Evolutionary conservation across 305 asterid genomes (phyloP).

Genomic region (Vinca major): DNA sequence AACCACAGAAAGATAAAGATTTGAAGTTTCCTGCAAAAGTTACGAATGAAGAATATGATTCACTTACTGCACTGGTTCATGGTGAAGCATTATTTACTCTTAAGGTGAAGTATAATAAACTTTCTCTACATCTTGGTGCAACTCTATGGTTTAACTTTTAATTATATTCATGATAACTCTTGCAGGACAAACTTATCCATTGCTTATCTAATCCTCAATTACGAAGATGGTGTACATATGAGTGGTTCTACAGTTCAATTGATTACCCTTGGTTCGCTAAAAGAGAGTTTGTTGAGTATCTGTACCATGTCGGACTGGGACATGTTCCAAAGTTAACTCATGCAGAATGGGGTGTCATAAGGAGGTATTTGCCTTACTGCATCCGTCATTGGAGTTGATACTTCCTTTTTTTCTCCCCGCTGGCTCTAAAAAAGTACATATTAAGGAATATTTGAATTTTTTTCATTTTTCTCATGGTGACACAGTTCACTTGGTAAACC

Average conservation of each 20-base stretch:
- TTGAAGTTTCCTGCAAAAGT: not conserved
- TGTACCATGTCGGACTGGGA: slow-evolving; percentile 80
- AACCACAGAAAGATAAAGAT: slow-evolving; percentile 33
- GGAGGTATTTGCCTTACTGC: slow-evolving; percentile 44
- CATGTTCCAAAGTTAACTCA: slow-evolving; percentile 88
- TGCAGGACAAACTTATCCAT: slow-evolving; percentile 51
- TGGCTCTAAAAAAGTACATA: not conserved
- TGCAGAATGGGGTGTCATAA: slow-evolving; percentile 92
- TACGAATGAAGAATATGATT: not conserved
- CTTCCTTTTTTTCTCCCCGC: not conserved
- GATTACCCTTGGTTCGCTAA: slow-evolving; percentile 94
- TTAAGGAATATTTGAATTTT: not conserved
- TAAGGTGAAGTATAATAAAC: slow-evolving; percentile 31
- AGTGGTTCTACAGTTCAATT: slow-evolving; percentile 91
- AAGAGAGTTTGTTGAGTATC: slow-evolving; percentile 80
- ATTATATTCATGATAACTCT: slow-evolving; percentile 5
- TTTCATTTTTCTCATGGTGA: slow-evolving; percentile 14
- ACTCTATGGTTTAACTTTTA: not conserved
- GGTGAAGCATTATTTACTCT: slow-evolving; percentile 17
- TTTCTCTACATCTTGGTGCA: not conserved
- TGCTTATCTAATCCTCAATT: slow-evolving; percentile 48
- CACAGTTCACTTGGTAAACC: slow-evolving; percentile 92
- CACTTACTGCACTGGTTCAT: not conserved
- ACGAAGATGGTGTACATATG: slow-evolving; percentile 80
- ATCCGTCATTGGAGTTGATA: not conserved